A percentile compares a stretch with the other conserved stretches of the same genome.
These are phyloP conservation scores for Mrakia frigida DNA, from an alignment of 768 basidiomycete species.

Conservation along the genomic window DNA sequence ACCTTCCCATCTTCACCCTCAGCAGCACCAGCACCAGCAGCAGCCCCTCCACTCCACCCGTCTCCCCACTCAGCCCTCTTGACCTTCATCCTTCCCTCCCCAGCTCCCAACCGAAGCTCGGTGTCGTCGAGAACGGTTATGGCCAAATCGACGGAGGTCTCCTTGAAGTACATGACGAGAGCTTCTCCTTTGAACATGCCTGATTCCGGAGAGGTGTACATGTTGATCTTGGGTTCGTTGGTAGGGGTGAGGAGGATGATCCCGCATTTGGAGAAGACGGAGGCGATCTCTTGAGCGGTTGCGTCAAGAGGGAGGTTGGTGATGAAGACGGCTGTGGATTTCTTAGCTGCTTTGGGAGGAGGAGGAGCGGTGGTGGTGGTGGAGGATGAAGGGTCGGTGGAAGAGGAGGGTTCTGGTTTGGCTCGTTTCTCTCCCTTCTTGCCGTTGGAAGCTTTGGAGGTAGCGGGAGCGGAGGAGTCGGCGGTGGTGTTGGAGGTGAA, in stretches of 20 bases:
- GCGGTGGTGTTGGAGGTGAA: constrained; percentile 53
- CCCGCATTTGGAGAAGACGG: constrained; percentile 85
- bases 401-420: constrained; percentile 7
- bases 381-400: constrained; percentile 38
- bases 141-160: constrained; percentile 85
- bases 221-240: constrained; percentile 89
- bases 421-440: constrained; percentile 58
- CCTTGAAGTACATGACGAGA: constrained; percentile 93
- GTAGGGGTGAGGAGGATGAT: constrained; percentile 86
- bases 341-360: constrained; percentile 61
- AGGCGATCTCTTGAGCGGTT: constrained; percentile 66
- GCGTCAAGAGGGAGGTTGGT: constrained; percentile 74
- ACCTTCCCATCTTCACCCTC: constrained; percentile 20
- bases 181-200: constrained; percentile 91
- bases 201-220: constrained; percentile 75
- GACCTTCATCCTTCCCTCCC: constrained; percentile 48
- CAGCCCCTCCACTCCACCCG: constrained; percentile 40
- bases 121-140: constrained; percentile 83
- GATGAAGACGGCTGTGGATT: constrained; percentile 80
- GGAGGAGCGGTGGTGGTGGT: constrained; percentile 32
- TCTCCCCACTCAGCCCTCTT: constrained; percentile 41
- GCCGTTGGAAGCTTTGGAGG: constrained; percentile 53
- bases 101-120: constrained; percentile 72
- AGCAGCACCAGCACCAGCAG: constrained; percentile 38
- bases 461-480: constrained; percentile 45